Percentiles rank a stretch among this genome's conserved stretches.
Evolutionary conservation across 2,329 filamentous ascomycete genomes (phyloP).

Genomic region (Sporothrix variecibatus): DNA sequence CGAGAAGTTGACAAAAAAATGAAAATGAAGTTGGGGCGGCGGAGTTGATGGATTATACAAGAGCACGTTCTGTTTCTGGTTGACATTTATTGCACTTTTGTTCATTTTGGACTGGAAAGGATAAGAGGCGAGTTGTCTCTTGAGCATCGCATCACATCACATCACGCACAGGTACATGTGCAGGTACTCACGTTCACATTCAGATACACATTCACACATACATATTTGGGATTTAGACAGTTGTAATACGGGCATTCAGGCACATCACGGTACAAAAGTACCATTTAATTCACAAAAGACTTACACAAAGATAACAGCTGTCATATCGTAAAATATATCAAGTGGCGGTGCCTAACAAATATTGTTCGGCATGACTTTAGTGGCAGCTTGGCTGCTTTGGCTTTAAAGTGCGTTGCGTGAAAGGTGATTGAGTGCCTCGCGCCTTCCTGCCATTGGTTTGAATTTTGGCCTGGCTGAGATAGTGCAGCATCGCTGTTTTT

Average conservation of each 20-base stretch:
- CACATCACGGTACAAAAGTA: background rate
- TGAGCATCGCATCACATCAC: background rate
- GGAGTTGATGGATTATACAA: background rate
- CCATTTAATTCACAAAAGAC: background rate
- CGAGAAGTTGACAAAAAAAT: too few relatives aligned
- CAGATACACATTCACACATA: background rate
- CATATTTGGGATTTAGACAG: background rate
- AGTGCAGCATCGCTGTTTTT: background rate
- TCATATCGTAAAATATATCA: background rate
- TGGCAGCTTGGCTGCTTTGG: background rate
- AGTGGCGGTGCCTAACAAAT: background rate
- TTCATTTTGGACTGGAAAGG: background rate
- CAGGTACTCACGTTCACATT: background rate
- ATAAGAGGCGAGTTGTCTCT: background rate
- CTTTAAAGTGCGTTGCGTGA: background rate
- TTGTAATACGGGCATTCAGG: conserved; percentile 1
- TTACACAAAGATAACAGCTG: background rate
- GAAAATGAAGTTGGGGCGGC: background rate
- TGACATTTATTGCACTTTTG: background rate
- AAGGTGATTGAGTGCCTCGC: background rate
- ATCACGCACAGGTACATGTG: background rate
- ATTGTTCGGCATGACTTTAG: background rate
- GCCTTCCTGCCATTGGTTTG: background rate
- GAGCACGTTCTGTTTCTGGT: background rate
- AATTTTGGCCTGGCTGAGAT: background rate